Evolutionary conservation across 768 basidiomycete genomes (phyloP).

Genomic region (Mycena vulgaris): DNA sequence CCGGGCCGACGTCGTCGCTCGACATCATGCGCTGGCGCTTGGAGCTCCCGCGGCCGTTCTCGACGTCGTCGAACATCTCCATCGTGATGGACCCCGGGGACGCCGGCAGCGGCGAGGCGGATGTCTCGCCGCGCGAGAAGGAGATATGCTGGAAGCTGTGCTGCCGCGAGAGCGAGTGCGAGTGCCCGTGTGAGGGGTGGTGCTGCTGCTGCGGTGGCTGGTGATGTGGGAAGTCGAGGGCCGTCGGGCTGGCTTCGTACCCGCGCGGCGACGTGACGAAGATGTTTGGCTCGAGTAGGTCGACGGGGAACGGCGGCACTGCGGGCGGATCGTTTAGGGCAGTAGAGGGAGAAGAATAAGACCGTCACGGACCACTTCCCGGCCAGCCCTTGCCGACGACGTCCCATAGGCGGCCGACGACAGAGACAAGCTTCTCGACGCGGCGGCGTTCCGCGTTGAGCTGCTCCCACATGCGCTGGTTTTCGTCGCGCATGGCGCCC

Average conservation of each 20-base stretch:
- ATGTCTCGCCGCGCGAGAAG: conserved; percentile 53
- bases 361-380: conserved; percentile 61
- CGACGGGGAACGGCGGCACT: conserved; percentile 66
- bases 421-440: conserved; percentile 71
- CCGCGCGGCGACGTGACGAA: conserved; percentile 76
- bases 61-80: conserved; percentile 62
- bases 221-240: conserved; percentile 51
- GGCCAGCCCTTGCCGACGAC: conserved; percentile 70
- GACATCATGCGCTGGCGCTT: conserved; percentile 71
- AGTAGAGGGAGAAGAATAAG: conserved; percentile 4
- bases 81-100: conserved; percentile 60
- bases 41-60: conserved; percentile 49
- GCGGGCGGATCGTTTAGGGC: neutral
- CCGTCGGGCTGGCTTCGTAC: conserved; percentile 58
- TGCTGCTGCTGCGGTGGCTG: conserved; percentile 44
- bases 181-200: conserved; percentile 51
- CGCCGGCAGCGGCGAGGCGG: conserved; percentile 55
- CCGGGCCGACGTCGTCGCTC: conserved; percentile 46
- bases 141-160: conserved; percentile 73
- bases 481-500: conserved; percentile 80
- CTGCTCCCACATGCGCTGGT: conserved; percentile 72
- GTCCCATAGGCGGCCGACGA: conserved; percentile 77
- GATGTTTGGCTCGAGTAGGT: conserved; percentile 80
- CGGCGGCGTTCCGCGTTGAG: conserved; percentile 71
- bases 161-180: conserved; percentile 68